phyloP scores from a whole-genome alignment of 2,329 filamentous ascomycete genomes.

The Didymella arachidicola region DNA sequence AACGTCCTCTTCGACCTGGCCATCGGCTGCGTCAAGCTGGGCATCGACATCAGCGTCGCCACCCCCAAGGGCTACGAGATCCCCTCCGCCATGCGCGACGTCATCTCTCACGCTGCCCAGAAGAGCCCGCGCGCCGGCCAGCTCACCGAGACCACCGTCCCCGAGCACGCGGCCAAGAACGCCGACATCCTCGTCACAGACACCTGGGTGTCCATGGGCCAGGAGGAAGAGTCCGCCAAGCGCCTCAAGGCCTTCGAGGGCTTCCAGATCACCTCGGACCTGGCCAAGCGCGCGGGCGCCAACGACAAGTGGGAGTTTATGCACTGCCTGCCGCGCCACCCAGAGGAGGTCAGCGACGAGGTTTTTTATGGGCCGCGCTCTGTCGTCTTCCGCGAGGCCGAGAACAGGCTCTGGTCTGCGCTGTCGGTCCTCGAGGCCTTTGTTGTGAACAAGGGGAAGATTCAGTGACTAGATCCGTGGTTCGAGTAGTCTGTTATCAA shows the following conservation, averaged over 20 bases:
- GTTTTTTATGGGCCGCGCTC: conserved; percentile 90
- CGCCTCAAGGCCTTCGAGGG: conserved; percentile 82
- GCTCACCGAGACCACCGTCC: conserved; percentile 77
- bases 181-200: conserved; percentile 94
- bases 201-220: conserved; percentile 98
- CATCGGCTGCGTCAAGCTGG: conserved; percentile 85
- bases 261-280: conserved; percentile 88
- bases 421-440: conserved; percentile 86
- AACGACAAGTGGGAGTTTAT: conserved; percentile 95
- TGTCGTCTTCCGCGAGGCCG: conserved; percentile 90
- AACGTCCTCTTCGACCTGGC: conserved; percentile 96
- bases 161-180: conserved; percentile 83
- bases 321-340: conserved; percentile 94
- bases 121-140: conserved; percentile 66
- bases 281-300: conserved; percentile 84
- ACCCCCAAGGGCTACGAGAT: conserved; percentile 87
- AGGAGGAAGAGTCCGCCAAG: conserved; percentile 83
- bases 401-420: conserved; percentile 93
- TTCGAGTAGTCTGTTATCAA: conserved; percentile 25
- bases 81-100: conserved; percentile 73
- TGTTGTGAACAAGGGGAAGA: conserved; percentile 90
- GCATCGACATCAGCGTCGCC: conserved; percentile 84
- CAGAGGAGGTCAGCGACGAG: conserved; percentile 91
- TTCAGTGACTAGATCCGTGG: conserved; percentile 55
- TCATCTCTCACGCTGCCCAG: conserved; percentile 72